A percentile compares a stretch with the other conserved stretches of the same genome.
phyloP scores from a whole-genome alignment of 2,329 filamentous ascomycete species.

The Alternaria consortialis region DNA sequence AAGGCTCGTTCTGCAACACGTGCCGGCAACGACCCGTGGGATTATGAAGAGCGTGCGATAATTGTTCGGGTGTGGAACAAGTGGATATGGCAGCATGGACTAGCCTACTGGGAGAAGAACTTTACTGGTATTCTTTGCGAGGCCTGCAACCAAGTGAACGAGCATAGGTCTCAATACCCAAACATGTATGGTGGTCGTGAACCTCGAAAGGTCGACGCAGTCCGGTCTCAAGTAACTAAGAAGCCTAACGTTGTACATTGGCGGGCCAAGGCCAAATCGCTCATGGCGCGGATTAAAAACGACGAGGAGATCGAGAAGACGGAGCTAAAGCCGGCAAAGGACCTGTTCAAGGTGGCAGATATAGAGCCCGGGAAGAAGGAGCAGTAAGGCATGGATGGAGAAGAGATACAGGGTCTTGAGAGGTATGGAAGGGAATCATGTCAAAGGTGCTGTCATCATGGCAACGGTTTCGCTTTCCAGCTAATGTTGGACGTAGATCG shows the following conservation, averaged over 20 bases:
- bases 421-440: too few relatives aligned
- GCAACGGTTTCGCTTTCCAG: too few relatives aligned
- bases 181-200: neutral
- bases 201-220: neutral
- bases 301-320: neutral
- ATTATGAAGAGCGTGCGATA: neutral
- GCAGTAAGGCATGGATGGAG: neutral
- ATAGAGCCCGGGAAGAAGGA: neutral
- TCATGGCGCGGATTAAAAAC: neutral
- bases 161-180: neutral
- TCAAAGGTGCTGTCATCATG: too few relatives aligned
- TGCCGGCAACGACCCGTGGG: neutral
- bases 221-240: neutral
- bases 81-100: neutral
- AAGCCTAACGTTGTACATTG: too few relatives aligned
- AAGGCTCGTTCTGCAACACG: neutral
- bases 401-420: neutral
- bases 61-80: neutral
- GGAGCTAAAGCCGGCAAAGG: neutral
- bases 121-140: neutral
- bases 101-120: neutral
- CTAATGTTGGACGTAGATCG: too few relatives aligned
- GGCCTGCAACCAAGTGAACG: neutral
- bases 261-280: neutral
- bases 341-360: neutral